Conservation (phyloP, 2,329 filamentous ascomycete species). For the Zasmidium cellare region DNA sequence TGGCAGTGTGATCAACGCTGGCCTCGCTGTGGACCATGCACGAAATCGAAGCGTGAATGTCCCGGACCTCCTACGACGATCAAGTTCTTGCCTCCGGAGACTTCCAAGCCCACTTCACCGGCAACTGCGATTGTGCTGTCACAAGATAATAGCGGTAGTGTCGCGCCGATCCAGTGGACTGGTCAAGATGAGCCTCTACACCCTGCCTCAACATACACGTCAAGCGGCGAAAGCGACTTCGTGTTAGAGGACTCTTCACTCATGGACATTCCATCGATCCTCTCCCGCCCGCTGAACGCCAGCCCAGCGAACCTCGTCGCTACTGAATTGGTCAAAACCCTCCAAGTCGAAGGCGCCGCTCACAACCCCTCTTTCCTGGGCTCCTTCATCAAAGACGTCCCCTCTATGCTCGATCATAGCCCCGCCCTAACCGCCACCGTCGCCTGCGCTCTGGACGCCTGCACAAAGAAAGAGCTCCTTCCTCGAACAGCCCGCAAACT, state of each 20-base stretch:
- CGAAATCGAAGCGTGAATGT: neutral
- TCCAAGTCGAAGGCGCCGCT: neutral
- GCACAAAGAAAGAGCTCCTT: neutral
- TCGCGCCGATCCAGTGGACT: no score
- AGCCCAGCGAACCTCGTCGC: neutral
- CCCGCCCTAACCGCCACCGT: slow-evolving; percentile 1
- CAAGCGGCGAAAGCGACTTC: neutral
- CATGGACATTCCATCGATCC: no score
- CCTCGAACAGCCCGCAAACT: neutral
- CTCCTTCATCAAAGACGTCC: neutral
- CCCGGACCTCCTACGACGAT: neutral
- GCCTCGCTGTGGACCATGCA: slow-evolving; percentile 4
- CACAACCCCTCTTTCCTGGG: neutral
- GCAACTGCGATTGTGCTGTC: neutral
- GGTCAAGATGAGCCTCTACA: no score
- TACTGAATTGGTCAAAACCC: neutral
- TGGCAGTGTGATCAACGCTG: slow-evolving; percentile 1
- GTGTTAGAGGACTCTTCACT: neutral
- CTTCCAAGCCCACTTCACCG: neutral
- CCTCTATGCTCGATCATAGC: neutral
- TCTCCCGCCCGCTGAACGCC: neutral
- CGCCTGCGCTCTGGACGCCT: slow-evolving; percentile 3
- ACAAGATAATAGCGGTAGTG: no score
- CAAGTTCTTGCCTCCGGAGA: neutral
- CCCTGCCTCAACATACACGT: no score